Evolutionary conservation across 768 basidiomycete genomes (phyloP), one percentile per base, ranked within the genome.

Genomic region (Suillus weaverae): DNA sequence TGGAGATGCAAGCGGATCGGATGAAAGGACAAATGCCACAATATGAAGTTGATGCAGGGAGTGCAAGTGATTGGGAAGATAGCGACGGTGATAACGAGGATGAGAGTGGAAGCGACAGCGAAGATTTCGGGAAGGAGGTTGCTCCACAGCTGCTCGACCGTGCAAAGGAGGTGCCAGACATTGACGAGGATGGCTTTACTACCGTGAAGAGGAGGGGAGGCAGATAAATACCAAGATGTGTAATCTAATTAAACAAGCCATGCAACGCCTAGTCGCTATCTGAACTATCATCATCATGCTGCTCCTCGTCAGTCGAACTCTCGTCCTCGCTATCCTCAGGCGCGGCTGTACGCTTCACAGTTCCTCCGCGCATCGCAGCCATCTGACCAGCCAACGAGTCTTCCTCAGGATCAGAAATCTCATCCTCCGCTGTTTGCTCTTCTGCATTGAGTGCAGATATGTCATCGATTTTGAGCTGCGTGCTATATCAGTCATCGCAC

Each of bases 361-460:
- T 69, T 4, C 89, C 91, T 5, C 96, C 96, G 51, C 92, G 88
- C 94, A 99, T 94, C 51, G 89, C 88, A 6, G 96, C 95, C 94
- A 99, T 97, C 81, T 99, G 97, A 9, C 97, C 97, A 5, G 95
- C 97, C 60, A 99, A 80, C 32, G 91, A 86, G 76, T 99, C 97
- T 76, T 99, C 97, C 36, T 99, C 97, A 0, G 97, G 97, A 57
- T 99, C 97, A 0, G 95, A 97, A 68, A 99, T 99, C 65, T 97
- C 96, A 72, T 98, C 95, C 41, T 97, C 96, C 26, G 79, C 80
- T 35, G 78, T 84, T 63, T 84, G 80, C 46, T 89, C 89, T 7
- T 88, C 88, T 0, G 79, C 79, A 13, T 74, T 80, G 20, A 89
- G 78, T 1, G 81, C 81, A 11, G 88, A 83, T 4, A 85, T 79